Percentiles rank a stretch among this genome's conserved stretches.
phyloP scores from a whole-genome alignment of 202 grass and related monocot genomes.

The Setaria viridis region DNA sequence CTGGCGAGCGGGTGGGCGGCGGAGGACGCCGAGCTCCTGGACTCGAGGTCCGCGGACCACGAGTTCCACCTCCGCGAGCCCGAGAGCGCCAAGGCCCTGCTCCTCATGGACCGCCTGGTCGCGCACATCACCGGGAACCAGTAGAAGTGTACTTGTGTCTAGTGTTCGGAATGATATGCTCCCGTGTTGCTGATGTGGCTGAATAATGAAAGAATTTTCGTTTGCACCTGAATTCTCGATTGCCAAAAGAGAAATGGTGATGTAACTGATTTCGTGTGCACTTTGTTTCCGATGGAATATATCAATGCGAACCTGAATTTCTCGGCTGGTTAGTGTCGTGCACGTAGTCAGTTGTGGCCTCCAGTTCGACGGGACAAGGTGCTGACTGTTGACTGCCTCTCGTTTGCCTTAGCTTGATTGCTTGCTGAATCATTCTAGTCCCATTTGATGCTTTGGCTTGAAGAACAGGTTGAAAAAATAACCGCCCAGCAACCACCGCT shows the following conservation, averaged over 20 bases:
- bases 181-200: not conserved
- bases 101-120: slow-evolving; percentile 36
- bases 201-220: not conserved
- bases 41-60: slow-evolving; percentile 53
- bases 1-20: slow-evolving; percentile 56
- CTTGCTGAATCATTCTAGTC: not conserved
- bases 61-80: slow-evolving; percentile 57
- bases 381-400: not conserved
- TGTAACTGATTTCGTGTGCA: no score
- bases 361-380: not conserved
- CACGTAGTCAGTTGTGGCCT: not conserved
- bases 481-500: not conserved
- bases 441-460: not conserved
- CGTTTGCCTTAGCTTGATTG: not conserved
- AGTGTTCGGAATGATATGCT: not conserved
- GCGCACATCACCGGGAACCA: slow-evolving; percentile 13
- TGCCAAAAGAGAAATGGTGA: not conserved
- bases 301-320: not conserved
- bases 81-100: slow-evolving; percentile 32
- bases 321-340: not conserved
- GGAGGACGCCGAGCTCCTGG: slow-evolving; percentile 40
- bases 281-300: not conserved
- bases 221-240: not conserved
- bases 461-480: not conserved
- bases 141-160: not conserved